A percentile compares a stretch with the other conserved stretches of the same genome.
Conservation (phyloP, 768 basidiomycete genomes). For the Collybiopsis luxurians region DNA sequence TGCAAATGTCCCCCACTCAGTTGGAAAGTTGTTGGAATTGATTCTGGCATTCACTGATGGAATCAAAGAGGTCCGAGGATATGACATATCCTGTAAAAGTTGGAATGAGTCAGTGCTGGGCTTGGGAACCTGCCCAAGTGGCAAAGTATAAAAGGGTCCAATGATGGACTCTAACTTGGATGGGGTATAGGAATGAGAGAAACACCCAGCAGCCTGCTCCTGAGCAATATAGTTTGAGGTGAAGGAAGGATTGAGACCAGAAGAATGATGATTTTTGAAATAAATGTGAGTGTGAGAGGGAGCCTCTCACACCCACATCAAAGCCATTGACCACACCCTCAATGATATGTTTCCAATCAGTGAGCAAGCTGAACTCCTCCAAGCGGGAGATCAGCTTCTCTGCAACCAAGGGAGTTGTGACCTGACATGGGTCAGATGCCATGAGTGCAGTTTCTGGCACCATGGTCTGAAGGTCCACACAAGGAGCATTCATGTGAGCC, state of each 20-base stretch:
- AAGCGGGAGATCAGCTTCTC: conserved; percentile 14
- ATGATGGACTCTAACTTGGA: conserved; percentile 26
- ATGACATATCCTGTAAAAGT: conserved; percentile 33
- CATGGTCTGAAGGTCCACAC: conserved; percentile 16
- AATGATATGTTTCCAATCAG: conserved; percentile 25
- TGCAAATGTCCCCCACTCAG: conserved; percentile 37
- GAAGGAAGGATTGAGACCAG: too few species aligned
- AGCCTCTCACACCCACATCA: conserved; percentile 31
- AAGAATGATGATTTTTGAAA: too few species aligned
- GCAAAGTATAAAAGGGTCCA: conserved; percentile 39
- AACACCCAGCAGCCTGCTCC: too few species aligned
- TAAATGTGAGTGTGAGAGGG: neutral
- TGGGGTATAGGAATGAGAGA: too few species aligned
- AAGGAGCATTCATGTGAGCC: neutral
- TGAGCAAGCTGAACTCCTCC: conserved; percentile 10
- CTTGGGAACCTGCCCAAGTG: conserved; percentile 38
- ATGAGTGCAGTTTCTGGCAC: conserved; percentile 23
- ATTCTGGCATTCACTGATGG: conserved; percentile 29
- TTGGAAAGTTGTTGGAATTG: conserved; percentile 26
- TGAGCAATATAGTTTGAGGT: too few species aligned
- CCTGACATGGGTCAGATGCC: conserved; percentile 26
- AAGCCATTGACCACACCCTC: conserved; percentile 33
- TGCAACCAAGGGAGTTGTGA: conserved; percentile 28
- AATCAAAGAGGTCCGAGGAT: conserved; percentile 17
- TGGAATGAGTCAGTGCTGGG: conserved; percentile 19